Percentiles rank a stretch among this genome's conserved stretches.
These are phyloP conservation scores for Tetracladium setigerum DNA, from an alignment of 495 filamentous ascomycete species.

Conservation along the genomic window DNA sequence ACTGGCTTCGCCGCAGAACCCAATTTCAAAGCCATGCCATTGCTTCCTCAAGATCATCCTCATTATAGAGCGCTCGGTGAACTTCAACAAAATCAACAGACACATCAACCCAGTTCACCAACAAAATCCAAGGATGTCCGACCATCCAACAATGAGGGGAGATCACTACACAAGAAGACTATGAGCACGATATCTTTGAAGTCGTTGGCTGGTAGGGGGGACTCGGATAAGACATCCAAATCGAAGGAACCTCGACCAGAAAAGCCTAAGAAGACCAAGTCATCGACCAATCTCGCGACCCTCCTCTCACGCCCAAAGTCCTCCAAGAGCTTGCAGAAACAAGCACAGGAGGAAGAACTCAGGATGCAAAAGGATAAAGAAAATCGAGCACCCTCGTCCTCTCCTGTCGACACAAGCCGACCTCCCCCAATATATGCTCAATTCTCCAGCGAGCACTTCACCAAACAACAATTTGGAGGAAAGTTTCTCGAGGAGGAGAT, in stretches of 20 bases:
- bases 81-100: conserved; percentile 40
- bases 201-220: conserved; percentile 44
- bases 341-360: conserved; percentile 29
- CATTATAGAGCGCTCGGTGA: conserved; percentile 38
- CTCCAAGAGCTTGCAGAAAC: conserved; percentile 43
- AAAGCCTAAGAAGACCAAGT: conserved; percentile 78
- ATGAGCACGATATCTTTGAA: conserved; percentile 62
- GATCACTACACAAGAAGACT: conserved; percentile 51
- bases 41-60: conserved; percentile 26
- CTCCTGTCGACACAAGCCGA: conserved; percentile 36
- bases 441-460: conserved; percentile 41
- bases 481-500: conserved; percentile 49
- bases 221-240: conserved; percentile 45
- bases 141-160: conserved; percentile 19
- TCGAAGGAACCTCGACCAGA: conserved; percentile 38
- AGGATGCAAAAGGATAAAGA: conserved; percentile 63
- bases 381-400: conserved; percentile 55
- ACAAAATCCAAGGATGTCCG: conserved; percentile 30
- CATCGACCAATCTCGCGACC: conserved; percentile 65
- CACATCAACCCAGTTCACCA: conserved; percentile 27
- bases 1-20: conserved; percentile 17
- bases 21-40: conserved; percentile 19
- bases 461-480: conserved; percentile 37
- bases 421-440: conserved; percentile 74
- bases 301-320: conserved; percentile 55